Evolutionary conservation across 495 filamentous ascomycete genomes (phyloP), one percentile per base, ranked within the genome.

Genomic region (Neurospora sublineolata): DNA sequence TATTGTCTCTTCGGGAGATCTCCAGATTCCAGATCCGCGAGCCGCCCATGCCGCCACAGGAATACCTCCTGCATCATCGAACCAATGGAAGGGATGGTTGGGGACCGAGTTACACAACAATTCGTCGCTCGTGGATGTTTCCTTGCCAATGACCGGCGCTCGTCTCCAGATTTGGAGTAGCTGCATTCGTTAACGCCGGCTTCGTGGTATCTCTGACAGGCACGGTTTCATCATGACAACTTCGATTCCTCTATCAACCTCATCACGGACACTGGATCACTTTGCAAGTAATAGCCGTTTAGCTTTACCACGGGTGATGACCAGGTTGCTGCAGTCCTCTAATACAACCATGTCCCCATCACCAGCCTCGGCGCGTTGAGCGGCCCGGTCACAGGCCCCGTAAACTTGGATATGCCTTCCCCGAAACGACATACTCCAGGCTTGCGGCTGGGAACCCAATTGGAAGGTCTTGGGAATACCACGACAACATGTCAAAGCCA

Each of bases 201-300:
- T 78, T 79, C 77, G 77, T 78, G 52, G 42, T 42, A 41, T 68
- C 75, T 80, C 76, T 73, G 30, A 80, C 79, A 78, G 73, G 73
- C 16, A 77, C 73, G 39, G 78, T 79, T 79, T 79, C 78, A 79
- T 37, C 64, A 75, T 75, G 74, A 69, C 68, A 68, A 67, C 23
- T 58, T 60, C 39, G 52, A 72, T 77, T 18, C 23, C 27, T 64
- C 27, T 33, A 16, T 36, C 52, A 27, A 64, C 52, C 27, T 33
- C 23, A 64, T 33, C 52, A 64, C 27, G 52, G 52, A 64, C 30
- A 36, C 23, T 36, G 30, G 23, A 64, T 64, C 27, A 64, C 52
- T 33, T 33, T 64, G 14, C 52, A 64, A 33, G 30, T 64, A 9
- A 36, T 64, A 36, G 52, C 27, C 14, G 12, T 64, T 27, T 33